Conservation (phyloP, 495 filamentous ascomycete species). For the Oleoguttula mirabilis region DNA sequence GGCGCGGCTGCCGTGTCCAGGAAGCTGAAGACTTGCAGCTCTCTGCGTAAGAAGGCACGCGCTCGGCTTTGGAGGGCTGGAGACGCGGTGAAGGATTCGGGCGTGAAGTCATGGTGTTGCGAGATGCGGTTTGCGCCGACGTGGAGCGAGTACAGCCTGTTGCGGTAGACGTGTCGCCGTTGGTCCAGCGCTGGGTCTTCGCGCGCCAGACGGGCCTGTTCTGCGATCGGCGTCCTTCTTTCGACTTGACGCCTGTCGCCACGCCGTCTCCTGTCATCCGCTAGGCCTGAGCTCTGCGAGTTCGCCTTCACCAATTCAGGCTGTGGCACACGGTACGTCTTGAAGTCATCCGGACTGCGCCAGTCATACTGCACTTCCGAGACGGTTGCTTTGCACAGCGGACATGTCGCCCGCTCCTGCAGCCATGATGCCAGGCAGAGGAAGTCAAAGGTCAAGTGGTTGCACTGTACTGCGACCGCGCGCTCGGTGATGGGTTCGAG, state of each 20-base stretch:
- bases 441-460: conserved; percentile 72
- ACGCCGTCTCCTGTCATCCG: neutral
- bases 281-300: neutral
- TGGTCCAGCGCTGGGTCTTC: conserved; percentile 47
- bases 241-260: neutral
- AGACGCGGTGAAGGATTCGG: conserved; percentile 49
- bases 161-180: conserved; percentile 63
- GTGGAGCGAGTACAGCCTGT: conserved; percentile 67
- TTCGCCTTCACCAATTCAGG: neutral
- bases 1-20: conserved; percentile 36
- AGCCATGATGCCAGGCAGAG: conserved; percentile 76
- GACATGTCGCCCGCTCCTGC: conserved; percentile 58
- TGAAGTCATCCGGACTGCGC: conserved; percentile 39
- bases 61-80: conserved; percentile 65
- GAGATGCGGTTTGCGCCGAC: conserved; percentile 76
- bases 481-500: conserved; percentile 61
- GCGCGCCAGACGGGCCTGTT: conserved; percentile 1
- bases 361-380: conserved; percentile 57
- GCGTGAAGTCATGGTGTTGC: conserved; percentile 63
- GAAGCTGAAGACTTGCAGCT: conserved; percentile 79
- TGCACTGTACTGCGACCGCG: conserved; percentile 60
- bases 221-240: neutral
- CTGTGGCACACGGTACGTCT: conserved; percentile 37
- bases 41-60: conserved; percentile 76
- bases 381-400: conserved; percentile 60